phyloP scores from a whole-genome alignment of 169 alveolate species.

The Plasmodium gallinaceum region DNA sequence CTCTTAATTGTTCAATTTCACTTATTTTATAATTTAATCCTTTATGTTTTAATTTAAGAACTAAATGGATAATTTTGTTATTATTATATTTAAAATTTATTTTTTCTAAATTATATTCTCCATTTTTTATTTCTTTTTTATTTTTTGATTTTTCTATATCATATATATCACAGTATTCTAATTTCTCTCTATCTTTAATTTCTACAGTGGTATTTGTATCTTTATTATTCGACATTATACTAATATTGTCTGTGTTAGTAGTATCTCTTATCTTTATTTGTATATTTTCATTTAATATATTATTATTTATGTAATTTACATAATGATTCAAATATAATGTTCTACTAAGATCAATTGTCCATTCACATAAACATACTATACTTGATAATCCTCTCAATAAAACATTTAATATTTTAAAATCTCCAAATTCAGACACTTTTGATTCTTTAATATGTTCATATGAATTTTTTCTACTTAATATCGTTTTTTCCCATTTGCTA shows the following conservation, averaged over 20 bases:
- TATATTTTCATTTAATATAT: conserved; percentile 31
- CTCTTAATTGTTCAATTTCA: conserved; percentile 37
- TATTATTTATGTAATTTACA: conserved; percentile 53
- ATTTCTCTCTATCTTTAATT: background rate
- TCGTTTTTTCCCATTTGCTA: background rate
- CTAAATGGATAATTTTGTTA: conserved; percentile 26
- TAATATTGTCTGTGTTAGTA: background rate
- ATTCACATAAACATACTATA: conserved; percentile 62
- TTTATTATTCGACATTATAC: background rate
- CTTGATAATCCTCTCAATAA: conserved; percentile 58
- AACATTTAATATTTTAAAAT: conserved; percentile 39
- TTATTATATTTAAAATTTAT: background rate
- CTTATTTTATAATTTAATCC: conserved; percentile 36
- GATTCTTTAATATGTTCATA: conserved; percentile 21
- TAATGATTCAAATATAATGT: conserved; percentile 18
- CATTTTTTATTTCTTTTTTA: conserved; percentile 1
- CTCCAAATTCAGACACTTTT: conserved; percentile 27
- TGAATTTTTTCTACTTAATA: background rate
- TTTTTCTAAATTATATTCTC: background rate
- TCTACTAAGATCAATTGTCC: conserved; percentile 36
- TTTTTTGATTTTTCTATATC: background rate
- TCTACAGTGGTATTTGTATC: background rate
- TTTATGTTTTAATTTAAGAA: conserved; percentile 52
- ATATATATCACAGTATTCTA: background rate
- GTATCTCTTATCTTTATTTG: background rate